Base-by-base conservation (phyloP, 331 rosid genomes). In the Malus hybrid region DNA sequence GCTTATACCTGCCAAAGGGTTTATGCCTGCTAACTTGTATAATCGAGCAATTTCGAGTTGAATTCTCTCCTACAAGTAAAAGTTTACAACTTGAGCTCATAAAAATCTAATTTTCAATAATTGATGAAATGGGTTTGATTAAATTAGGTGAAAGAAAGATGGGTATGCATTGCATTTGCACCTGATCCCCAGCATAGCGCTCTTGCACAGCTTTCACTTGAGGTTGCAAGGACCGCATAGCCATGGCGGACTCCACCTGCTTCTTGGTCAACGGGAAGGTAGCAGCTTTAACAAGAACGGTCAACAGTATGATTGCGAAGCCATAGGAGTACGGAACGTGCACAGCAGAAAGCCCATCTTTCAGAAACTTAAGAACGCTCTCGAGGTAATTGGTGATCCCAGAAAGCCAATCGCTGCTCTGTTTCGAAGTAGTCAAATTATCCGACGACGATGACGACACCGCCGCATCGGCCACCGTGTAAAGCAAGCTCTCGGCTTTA, bases 321-420 rank as follows among this genome's bases (percentile, higher is more conserved):
- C 97, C 99, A 88, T 95, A 92, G 13, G 97, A 83, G 73, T 95
- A 95, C 3, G 99, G 97, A 60, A 84, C 92, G 78, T 95, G 97
- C 70, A 90, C 42, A 77, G 90, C 13, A 64, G 96, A 90, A 34
- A 95, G 91, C 60, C 97, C 99, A 66, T 87, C 92, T 83, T 95
- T 87, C 55, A 95, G 87, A 72, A 94, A 87, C 88, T 89, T 95
- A 74, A 95, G 97, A 70, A 89, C 77, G 56, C 46, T 86, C 75
- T 95, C 99, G 88, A 95, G 84, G 78, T 84, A 95, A 79, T 79
- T 87, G 42, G 97, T 81, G 55, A 95, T 90, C 72, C 97, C 99
- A 10, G 97, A 87, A 29, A 95, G 81, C 99, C 99, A 95, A 73
- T 95, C 99, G 29, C 72, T 81, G 79, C 60, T 88, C 82, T 90